A percentile compares a stretch with the other conserved stretches of the same genome.
phyloP scores from a whole-genome alignment of 2,329 filamentous ascomycete species.

The Parastagonospora nodorum region DNA sequence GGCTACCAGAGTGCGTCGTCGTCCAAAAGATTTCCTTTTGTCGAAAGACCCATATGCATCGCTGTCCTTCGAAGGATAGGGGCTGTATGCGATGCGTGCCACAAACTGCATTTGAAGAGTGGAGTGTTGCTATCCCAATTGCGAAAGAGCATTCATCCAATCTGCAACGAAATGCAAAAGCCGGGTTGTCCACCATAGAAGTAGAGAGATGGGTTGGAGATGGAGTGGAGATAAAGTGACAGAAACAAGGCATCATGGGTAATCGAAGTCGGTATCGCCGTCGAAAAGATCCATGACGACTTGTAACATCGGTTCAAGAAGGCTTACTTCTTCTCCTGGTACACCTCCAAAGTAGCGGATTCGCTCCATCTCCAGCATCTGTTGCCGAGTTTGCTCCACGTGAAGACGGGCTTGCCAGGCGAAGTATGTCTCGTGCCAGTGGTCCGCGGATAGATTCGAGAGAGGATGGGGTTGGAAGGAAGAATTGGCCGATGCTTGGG shows the following conservation, averaged over 20 bases:
- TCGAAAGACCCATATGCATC: conserved; percentile 25
- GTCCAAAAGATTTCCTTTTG: conserved; percentile 12
- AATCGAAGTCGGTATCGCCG: conserved; percentile 51
- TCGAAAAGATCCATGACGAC: conserved; percentile 54
- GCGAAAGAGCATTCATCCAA: conserved; percentile 14
- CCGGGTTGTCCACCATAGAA: conserved; percentile 10
- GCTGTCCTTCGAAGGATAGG: conserved; percentile 16
- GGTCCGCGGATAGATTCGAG: conserved; percentile 23
- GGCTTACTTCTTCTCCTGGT: conserved; percentile 48
- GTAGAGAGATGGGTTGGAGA: conserved; percentile 6
- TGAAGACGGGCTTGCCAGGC: conserved; percentile 44
- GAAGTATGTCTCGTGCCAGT: conserved; percentile 46
- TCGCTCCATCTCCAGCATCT: conserved; percentile 41
- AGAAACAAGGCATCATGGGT: conserved; percentile 37
- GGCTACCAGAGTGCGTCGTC: conserved; percentile 35
- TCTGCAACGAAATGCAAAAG: conserved; percentile 16
- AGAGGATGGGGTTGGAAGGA: conserved; percentile 28
- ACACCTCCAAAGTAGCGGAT: conserved; percentile 52
- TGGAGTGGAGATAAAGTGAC: conserved; percentile 12
- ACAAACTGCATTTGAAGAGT: conserved; percentile 12
- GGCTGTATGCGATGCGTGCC: conserved; percentile 9
- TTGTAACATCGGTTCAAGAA: conserved; percentile 53
- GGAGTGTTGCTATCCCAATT: conserved; percentile 29
- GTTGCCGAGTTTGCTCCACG: conserved; percentile 33
- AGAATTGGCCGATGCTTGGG: conserved; percentile 27